A percentile compares a stretch with the other conserved stretches of the same genome.
Evolutionary conservation across 1,284 basidiomycete genomes (phyloP).

Genomic region (Sporisorium exsertum): DNA sequence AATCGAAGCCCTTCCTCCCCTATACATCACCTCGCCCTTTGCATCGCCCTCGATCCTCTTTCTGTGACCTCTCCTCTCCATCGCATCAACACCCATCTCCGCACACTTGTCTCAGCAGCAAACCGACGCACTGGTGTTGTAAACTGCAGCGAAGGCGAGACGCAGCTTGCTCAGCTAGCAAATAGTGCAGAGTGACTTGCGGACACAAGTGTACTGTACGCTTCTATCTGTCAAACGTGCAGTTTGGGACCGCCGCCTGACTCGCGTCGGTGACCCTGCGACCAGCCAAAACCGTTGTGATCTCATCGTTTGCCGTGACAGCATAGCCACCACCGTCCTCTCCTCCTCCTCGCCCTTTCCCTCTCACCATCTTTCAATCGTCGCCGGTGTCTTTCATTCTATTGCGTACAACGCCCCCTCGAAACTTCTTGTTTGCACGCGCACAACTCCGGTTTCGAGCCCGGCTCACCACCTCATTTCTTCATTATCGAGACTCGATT

Average conservation of each 20-base stretch:
- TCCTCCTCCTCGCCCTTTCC: background rate
- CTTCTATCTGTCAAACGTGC: too few relatives aligned
- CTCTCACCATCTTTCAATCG: conserved; percentile 1
- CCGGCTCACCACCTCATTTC: background rate
- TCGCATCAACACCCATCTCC: background rate
- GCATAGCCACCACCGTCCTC: conserved; percentile 24
- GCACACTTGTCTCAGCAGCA: background rate
- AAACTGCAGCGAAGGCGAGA: background rate
- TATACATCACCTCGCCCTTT: background rate
- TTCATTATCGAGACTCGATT: background rate
- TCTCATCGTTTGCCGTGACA: conserved; percentile 22
- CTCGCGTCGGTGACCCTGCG: conserved; percentile 2
- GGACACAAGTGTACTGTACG: background rate
- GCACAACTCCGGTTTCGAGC: background rate
- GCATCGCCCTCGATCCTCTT: background rate
- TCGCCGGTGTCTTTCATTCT: background rate
- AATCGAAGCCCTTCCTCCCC: background rate
- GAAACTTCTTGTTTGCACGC: too few relatives aligned
- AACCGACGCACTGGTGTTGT: too few relatives aligned
- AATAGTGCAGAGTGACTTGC: background rate
- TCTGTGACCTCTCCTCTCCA: background rate
- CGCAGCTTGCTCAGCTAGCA: background rate
- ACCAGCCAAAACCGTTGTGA: conserved; percentile 12
- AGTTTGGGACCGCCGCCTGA: background rate
- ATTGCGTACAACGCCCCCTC: too few relatives aligned